phyloP scores from a whole-genome alignment of 139 green algal species.

The Nannochloris sp. region DNA sequence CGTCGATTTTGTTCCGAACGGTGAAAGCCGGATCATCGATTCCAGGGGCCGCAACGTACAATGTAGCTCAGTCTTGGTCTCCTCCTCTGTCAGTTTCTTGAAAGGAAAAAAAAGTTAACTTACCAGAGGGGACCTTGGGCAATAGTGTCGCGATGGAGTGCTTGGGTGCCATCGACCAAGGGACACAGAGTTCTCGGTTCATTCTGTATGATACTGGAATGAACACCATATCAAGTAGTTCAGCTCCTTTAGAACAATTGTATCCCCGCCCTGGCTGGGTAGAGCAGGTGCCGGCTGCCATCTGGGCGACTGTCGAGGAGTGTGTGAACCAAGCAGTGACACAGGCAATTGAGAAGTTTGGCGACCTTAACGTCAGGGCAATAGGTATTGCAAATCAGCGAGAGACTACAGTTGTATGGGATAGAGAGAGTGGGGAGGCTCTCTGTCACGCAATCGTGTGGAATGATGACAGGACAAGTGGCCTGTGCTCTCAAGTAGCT shows the following conservation, averaged over 20 bases:
- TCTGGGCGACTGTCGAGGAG: constrained; percentile 53
- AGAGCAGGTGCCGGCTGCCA: constrained; percentile 84
- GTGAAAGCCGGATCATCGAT: too few species aligned
- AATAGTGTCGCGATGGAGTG: background rate
- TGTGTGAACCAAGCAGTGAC: constrained; percentile 54
- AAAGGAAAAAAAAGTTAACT: too few species aligned
- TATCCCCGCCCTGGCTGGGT: constrained; percentile 76
- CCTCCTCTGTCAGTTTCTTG: too few species aligned
- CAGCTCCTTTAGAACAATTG: constrained; percentile 63
- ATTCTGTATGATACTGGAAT: constrained; percentile 64
- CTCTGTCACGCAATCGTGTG: constrained; percentile 94
- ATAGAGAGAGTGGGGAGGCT: constrained; percentile 59
- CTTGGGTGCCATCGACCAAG: constrained; percentile 81
- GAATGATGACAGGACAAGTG: constrained; percentile 75
- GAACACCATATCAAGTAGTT: constrained; percentile 45
- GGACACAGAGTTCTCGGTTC: constrained; percentile 83
- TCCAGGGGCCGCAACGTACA: too few species aligned
- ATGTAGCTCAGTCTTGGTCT: too few species aligned
- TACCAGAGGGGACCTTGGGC: too few species aligned
- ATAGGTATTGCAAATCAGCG: constrained; percentile 95
- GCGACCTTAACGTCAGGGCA: constrained; percentile 24
- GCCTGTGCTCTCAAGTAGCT: constrained; percentile 36
- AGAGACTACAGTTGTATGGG: constrained; percentile 85
- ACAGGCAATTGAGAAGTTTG: constrained; percentile 13
- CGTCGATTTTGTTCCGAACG: too few species aligned